Percentiles rank a stretch among this genome's conserved stretches.
Conservation (phyloP, 2,329 filamentous ascomycete genomes). For the Ophiostoma novo-ulmi region DNA sequence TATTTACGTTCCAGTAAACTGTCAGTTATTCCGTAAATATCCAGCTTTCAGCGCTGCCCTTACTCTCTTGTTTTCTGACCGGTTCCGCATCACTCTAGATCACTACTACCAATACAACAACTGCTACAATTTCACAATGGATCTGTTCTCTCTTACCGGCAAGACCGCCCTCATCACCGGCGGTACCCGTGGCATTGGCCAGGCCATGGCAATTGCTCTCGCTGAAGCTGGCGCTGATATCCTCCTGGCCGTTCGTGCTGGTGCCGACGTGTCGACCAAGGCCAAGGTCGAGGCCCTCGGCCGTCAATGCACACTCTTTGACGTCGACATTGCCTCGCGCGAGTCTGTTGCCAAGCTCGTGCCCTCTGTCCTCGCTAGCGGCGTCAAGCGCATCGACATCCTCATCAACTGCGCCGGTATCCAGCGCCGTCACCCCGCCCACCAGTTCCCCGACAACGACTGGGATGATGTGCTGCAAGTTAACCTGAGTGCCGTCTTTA, state of each 20-base stretch:
- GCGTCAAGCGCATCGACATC: slow-evolving; percentile 54
- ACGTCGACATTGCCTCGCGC: slow-evolving; percentile 61
- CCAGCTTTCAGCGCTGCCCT: not conserved
- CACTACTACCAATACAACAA: not conserved
- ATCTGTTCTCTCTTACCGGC: slow-evolving; percentile 51
- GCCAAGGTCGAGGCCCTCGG: slow-evolving; percentile 59
- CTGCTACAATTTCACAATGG: slow-evolving; percentile 17
- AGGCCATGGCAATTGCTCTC: slow-evolving; percentile 52
- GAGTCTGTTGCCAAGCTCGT: slow-evolving; percentile 56
- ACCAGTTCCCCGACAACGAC: slow-evolving; percentile 69
- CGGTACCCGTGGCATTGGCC: slow-evolving; percentile 54
- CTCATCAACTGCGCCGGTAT: slow-evolving; percentile 85
- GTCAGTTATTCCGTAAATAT: not conserved
- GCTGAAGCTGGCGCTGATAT: slow-evolving; percentile 56
- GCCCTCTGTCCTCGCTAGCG: slow-evolving; percentile 49
- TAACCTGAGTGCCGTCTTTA: slow-evolving; percentile 78
- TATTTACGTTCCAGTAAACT: not conserved
- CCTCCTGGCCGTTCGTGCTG: slow-evolving; percentile 42
- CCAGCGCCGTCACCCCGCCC: slow-evolving; percentile 69
- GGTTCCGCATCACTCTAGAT: not conserved
- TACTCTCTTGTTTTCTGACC: not conserved
- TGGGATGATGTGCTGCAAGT: slow-evolving; percentile 80
- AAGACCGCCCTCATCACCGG: slow-evolving; percentile 56
- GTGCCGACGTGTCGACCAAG: slow-evolving; percentile 48
- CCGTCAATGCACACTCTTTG: slow-evolving; percentile 62